Percentiles rank a stretch among this genome's conserved stretches.
phyloP scores from a whole-genome alignment of 1,139 yeast genomes.

The Nakaseomyces glabratus region DNA sequence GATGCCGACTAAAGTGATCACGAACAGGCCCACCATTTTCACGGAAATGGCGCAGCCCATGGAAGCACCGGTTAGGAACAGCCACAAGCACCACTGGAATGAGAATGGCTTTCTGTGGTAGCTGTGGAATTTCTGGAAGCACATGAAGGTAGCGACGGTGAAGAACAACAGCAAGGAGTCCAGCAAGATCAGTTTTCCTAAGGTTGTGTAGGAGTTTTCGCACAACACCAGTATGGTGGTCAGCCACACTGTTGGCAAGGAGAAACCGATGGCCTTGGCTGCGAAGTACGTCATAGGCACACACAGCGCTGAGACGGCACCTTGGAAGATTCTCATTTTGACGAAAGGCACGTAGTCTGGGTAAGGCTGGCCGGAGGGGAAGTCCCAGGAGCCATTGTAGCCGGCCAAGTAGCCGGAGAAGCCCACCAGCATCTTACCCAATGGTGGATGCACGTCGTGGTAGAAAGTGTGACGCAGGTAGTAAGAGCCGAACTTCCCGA shows the following conservation, averaged over 20 bases:
- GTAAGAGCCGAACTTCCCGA: slow-evolving; percentile 91
- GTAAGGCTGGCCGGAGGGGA: slow-evolving; percentile 76
- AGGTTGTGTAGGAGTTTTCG: slow-evolving; percentile 79
- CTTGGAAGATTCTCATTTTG: slow-evolving; percentile 90
- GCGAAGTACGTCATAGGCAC: slow-evolving; percentile 93
- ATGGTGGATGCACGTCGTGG: slow-evolving; percentile 97
- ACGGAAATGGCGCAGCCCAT: slow-evolving; percentile 78
- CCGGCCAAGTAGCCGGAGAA: slow-evolving; percentile 91
- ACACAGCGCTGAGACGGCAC: slow-evolving; percentile 78
- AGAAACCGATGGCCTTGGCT: slow-evolving; percentile 74
- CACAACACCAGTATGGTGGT: slow-evolving; percentile 78
- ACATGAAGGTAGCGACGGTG: slow-evolving; percentile 74
- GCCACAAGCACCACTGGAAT: slow-evolving; percentile 93
- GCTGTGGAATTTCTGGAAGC: slow-evolving; percentile 72
- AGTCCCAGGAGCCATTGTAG: slow-evolving; percentile 91
- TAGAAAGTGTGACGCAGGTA: slow-evolving; percentile 88
- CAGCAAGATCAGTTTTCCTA: slow-evolving; percentile 83
- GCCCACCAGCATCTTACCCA: slow-evolving; percentile 96
- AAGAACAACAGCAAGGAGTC: slow-evolving; percentile 95
- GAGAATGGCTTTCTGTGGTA: slow-evolving; percentile 56
- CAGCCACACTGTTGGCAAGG: slow-evolving; percentile 78
- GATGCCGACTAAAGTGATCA: slow-evolving; percentile 66
- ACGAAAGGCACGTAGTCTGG: slow-evolving; percentile 84
- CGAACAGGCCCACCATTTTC: slow-evolving; percentile 76
- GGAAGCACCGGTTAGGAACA: slow-evolving; percentile 61